A percentile compares a stretch with the other conserved stretches of the same genome.
Conservation (phyloP, 306 rosid species). For the Cicer pinnatifidum region DNA sequence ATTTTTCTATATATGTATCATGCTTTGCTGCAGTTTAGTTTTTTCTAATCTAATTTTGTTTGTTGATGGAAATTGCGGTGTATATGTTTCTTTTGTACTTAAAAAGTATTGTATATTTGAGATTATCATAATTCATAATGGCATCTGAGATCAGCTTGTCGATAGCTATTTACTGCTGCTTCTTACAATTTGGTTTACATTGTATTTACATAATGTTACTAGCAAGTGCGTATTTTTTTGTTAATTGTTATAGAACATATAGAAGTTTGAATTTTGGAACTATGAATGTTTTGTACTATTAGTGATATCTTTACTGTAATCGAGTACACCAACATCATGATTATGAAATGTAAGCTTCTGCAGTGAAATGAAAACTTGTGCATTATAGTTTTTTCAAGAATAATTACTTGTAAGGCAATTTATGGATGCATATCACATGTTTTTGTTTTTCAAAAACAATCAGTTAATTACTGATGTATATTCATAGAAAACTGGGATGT, state of each 20-base stretch:
- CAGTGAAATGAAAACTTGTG: slow-evolving; percentile 14
- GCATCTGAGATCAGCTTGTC: neutral
- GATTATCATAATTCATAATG: neutral
- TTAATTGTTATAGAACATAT: neutral
- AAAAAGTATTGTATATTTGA: neutral
- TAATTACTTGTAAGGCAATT: neutral
- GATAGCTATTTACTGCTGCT: neutral
- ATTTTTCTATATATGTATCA: slow-evolving; percentile 23
- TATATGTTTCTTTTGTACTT: neutral
- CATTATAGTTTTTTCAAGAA: slow-evolving; percentile 35
- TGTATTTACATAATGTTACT: slow-evolving; percentile 22
- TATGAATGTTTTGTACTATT: neutral
- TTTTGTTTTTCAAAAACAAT: neutral
- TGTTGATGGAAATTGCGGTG: slow-evolving; percentile 10
- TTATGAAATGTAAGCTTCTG: slow-evolving; percentile 16
- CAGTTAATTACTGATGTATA: neutral
- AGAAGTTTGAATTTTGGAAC: slow-evolving; percentile 3
- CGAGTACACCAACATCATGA: neutral
- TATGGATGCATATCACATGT: neutral
- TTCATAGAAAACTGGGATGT: neutral
- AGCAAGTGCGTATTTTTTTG: slow-evolving; percentile 5
- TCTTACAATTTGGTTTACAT: neutral
- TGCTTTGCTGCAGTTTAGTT: slow-evolving; percentile 1
- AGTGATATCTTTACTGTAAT: slow-evolving; percentile 10
- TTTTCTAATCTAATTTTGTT: neutral